These are phyloP conservation scores for Talaromyces thailandensis DNA, from an alignment of 495 filamentous ascomycete genomes.

Conservation along the genomic window DNA sequence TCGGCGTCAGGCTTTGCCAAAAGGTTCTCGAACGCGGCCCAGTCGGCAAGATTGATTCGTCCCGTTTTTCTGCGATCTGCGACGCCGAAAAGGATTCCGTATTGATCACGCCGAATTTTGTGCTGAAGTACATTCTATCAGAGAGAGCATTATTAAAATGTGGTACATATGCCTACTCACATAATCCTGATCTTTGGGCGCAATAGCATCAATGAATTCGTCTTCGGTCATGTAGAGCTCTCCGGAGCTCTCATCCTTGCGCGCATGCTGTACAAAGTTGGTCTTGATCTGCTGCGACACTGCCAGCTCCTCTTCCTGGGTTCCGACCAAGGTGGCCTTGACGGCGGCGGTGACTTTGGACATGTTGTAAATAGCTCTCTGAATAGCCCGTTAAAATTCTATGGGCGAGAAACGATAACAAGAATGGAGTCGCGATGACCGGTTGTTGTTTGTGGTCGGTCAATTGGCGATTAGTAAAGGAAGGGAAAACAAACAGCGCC, in stretches of 20 bases:
- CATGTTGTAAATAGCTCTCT: constrained; percentile 20
- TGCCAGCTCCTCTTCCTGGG: constrained; percentile 48
- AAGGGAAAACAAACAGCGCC: background rate
- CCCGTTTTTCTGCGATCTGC: constrained; percentile 70
- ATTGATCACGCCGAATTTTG: constrained; percentile 94
- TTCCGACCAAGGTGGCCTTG: constrained; percentile 70
- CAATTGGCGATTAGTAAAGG: background rate
- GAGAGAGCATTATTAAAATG: background rate
- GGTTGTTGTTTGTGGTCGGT: background rate
- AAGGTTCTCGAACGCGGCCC: constrained; percentile 87
- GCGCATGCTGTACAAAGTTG: constrained; percentile 69
- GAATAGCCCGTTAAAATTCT: background rate
- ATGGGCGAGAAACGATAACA: constrained; percentile 5
- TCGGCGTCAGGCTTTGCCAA: constrained; percentile 92
- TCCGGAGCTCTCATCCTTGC: constrained; percentile 62
- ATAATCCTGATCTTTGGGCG: constrained; percentile 81
- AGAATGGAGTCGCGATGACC: background rate
- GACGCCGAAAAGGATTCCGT: constrained; percentile 81
- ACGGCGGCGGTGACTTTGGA: constrained; percentile 56
- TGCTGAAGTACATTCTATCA: constrained; percentile 46
- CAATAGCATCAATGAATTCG: constrained; percentile 84
- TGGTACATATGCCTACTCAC: constrained; percentile 41
- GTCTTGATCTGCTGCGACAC: constrained; percentile 61
- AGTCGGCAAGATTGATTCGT: constrained; percentile 71
- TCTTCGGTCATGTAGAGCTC: constrained; percentile 73